These are phyloP conservation scores for Trametes hirsuta DNA, from an alignment of 1,284 basidiomycete genomes.

Conservation along the genomic window DNA sequence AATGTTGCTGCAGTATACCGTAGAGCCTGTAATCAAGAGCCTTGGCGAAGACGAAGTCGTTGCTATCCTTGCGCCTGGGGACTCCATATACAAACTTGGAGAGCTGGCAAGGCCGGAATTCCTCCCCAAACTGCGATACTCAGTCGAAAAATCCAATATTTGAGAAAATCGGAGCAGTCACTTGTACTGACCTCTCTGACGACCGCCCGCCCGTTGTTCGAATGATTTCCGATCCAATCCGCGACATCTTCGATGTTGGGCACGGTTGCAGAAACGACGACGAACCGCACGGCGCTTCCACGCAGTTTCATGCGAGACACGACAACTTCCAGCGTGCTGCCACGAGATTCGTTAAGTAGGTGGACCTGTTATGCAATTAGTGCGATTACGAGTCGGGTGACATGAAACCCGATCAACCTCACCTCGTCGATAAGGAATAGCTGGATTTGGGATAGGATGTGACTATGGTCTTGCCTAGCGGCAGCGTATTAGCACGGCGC, in stretches of 20 bases:
- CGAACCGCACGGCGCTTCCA: conserved; percentile 73
- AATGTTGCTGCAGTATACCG: conserved; percentile 67
- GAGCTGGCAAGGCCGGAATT: conserved; percentile 86
- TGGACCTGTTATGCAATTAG: conserved; percentile 67
- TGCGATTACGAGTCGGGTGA: neutral
- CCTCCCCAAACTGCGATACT: conserved; percentile 82
- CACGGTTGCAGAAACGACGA: conserved; percentile 92
- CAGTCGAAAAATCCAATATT: neutral
- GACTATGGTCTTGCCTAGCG: conserved; percentile 63
- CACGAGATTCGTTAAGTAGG: conserved; percentile 86
- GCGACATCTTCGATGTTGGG: conserved; percentile 94
- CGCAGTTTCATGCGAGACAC: conserved; percentile 89
- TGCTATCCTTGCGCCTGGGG: conserved; percentile 59
- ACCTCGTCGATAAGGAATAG: conserved; percentile 94
- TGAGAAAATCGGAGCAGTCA: neutral
- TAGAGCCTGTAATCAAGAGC: conserved; percentile 80
- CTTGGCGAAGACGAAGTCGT: conserved; percentile 81
- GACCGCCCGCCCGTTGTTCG: conserved; percentile 52
- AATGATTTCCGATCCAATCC: conserved; percentile 76
- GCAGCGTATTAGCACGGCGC: conserved; percentile 10
- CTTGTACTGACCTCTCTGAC: conserved; percentile 67
- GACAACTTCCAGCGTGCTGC: conserved; percentile 92
- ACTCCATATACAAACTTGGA: conserved; percentile 72
- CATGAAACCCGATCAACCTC: conserved; percentile 11
- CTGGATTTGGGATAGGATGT: conserved; percentile 69